A percentile compares a stretch with the other conserved stretches of the same genome.
Conservation (phyloP, 371 early-diverging fungal genomes). For the Mortierella sp. region DNA sequence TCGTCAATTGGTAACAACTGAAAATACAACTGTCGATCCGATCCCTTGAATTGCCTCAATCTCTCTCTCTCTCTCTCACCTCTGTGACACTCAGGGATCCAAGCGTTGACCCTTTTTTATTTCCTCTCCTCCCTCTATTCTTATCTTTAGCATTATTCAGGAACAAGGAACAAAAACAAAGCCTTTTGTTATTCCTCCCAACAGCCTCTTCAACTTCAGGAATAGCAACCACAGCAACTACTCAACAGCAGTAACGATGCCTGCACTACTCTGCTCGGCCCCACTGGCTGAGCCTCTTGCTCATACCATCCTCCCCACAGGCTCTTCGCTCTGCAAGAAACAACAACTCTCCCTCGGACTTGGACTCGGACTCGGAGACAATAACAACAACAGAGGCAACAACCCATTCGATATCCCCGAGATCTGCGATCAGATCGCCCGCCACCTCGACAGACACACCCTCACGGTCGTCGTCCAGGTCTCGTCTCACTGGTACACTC, state of each 20-base stretch:
- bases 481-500: conserved; percentile 33
- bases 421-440: conserved; percentile 43
- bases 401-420: conserved; percentile 37
- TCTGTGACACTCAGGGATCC: neutral
- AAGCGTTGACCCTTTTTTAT: conserved; percentile 4
- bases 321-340: conserved; percentile 13
- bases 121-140: neutral
- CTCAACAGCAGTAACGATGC: conserved; percentile 20
- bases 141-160: conserved; percentile 4
- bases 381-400: neutral
- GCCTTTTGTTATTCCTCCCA: neutral
- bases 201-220: neutral
- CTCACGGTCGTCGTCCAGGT: conserved; percentile 39
- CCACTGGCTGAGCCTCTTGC: neutral
- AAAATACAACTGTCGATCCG: neutral
- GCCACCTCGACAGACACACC: conserved; percentile 27
- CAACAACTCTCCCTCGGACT: neutral
- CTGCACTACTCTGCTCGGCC: conserved; percentile 32
- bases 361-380: too few relatives aligned
- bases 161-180: neutral
- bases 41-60: neutral
- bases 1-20: neutral
- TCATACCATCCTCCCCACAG: neutral
- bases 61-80: too few relatives aligned
- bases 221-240: neutral